A percentile compares a stretch with the other conserved stretches of the same genome.
Evolutionary conservation across 805 yeast genomes (phyloP).

Genomic region (Metschnikowia vanudenii): DNA sequence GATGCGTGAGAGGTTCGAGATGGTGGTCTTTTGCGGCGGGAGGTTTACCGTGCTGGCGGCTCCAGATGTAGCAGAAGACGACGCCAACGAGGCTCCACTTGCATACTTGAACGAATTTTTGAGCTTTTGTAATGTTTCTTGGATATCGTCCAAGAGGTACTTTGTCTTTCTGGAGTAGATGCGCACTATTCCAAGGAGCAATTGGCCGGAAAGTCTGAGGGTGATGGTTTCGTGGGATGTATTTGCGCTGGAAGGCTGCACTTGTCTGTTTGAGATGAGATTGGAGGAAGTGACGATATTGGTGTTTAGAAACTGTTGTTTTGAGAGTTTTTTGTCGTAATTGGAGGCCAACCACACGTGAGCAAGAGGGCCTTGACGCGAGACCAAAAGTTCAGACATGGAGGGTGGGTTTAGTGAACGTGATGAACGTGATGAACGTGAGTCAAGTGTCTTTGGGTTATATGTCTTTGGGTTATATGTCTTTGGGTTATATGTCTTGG

Average conservation of each 20-base stretch:
- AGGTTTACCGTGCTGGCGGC: slow-evolving; percentile 51
- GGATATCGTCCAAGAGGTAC: slow-evolving; percentile 78
- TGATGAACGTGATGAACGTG: no score
- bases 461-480: neutral
- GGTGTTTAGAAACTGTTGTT: slow-evolving; percentile 69
- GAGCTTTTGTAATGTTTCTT: slow-evolving; percentile 68
- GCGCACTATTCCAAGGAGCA: slow-evolving; percentile 80
- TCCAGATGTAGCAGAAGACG: neutral
- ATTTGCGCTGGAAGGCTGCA: slow-evolving; percentile 33
- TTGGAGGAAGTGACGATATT: slow-evolving; percentile 56
- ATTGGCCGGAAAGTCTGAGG: slow-evolving; percentile 78
- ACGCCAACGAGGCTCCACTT: slow-evolving; percentile 29
- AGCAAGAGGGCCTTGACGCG: slow-evolving; percentile 81
- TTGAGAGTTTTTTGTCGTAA: slow-evolving; percentile 72
- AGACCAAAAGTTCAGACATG: slow-evolving; percentile 28
- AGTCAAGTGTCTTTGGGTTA: neutral
- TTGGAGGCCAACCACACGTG: slow-evolving; percentile 93
- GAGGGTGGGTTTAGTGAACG: no score
- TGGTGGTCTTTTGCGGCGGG: slow-evolving; percentile 58
- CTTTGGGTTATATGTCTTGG: no score
- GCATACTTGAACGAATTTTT: slow-evolving; percentile 60
- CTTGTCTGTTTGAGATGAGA: slow-evolving; percentile 53
- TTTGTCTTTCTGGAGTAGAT: slow-evolving; percentile 85
- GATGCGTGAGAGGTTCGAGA: slow-evolving; percentile 57
- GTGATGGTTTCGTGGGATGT: slow-evolving; percentile 53